phyloP scores from a whole-genome alignment of 2,329 filamentous ascomycete genomes.

The Pseudogymnoascus sp. region DNA sequence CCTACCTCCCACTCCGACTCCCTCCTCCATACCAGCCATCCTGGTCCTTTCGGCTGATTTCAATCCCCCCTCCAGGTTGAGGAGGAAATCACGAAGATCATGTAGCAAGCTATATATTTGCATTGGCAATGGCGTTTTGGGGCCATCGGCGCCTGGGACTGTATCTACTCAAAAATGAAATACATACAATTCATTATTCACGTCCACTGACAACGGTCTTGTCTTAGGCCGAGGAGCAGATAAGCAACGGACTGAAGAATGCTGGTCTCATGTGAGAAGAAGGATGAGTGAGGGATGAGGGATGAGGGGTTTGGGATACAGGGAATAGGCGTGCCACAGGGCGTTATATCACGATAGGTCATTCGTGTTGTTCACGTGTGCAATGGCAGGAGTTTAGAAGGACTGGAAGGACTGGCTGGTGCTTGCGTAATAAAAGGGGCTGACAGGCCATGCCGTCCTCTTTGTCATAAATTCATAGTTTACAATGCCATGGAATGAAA shows the following conservation, averaged over 20 bases:
- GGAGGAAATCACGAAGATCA: slow-evolving; percentile 32
- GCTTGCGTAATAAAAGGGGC: slow-evolving; percentile 4
- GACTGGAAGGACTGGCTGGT: not conserved
- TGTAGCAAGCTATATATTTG: slow-evolving; percentile 19
- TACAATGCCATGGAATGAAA: not conserved
- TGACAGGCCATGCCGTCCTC: not conserved
- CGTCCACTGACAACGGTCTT: not conserved
- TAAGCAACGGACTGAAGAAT: not conserved
- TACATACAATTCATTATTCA: not conserved
- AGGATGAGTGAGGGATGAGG: not conserved
- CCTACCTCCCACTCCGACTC: slow-evolving; percentile 30
- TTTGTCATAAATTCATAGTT: slow-evolving; percentile 5
- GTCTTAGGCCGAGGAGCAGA: slow-evolving; percentile 9
- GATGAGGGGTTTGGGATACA: not conserved
- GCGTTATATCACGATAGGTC: not conserved
- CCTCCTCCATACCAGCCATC: slow-evolving; percentile 47
- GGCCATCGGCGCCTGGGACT: not conserved
- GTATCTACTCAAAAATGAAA: slow-evolving; percentile 1
- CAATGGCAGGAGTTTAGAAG: not conserved
- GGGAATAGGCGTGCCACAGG: not conserved
- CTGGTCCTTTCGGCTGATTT: slow-evolving; percentile 26
- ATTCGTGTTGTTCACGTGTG: slow-evolving; percentile 4
- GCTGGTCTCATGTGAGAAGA: slow-evolving; percentile 6
- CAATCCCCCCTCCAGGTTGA: slow-evolving; percentile 25
- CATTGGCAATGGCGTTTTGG: slow-evolving; percentile 7